Percentiles rank a stretch among this genome's conserved stretches.
These are phyloP conservation scores for Paragyromitra xinjiangensis DNA, from an alignment of 495 filamentous ascomycete species.

Conservation along the genomic window DNA sequence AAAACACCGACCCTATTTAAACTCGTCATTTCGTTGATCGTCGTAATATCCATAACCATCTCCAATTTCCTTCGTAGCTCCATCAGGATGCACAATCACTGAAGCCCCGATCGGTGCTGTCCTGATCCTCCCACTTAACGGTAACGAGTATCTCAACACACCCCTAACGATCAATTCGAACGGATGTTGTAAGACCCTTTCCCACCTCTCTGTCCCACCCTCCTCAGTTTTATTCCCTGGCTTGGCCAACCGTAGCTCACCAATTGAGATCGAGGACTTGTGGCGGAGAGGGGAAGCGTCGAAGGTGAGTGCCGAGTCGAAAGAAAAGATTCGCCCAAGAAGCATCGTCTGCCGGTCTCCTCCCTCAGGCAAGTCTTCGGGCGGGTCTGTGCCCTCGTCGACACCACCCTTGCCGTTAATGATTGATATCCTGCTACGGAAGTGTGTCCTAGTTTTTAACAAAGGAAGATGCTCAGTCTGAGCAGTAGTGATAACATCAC, in stretches of 20 bases:
- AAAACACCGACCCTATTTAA: slow-evolving; percentile 43
- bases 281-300: slow-evolving; percentile 85
- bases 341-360: slow-evolving; percentile 81
- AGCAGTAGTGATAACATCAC: slow-evolving; percentile 12
- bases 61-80: slow-evolving; percentile 39
- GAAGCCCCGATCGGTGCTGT: slow-evolving; percentile 57
- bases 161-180: slow-evolving; percentile 93
- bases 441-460: slow-evolving; percentile 20
- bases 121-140: slow-evolving; percentile 74
- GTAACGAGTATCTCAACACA: slow-evolving; percentile 86
- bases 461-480: slow-evolving; percentile 20
- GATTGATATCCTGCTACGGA: slow-evolving; percentile 26
- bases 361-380: slow-evolving; percentile 67
- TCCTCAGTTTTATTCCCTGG: slow-evolving; percentile 91
- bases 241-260: slow-evolving; percentile 78
- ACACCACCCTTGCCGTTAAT: slow-evolving; percentile 59
- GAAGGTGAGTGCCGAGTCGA: slow-evolving; percentile 87
- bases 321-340: slow-evolving; percentile 82
- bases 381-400: slow-evolving; percentile 75
- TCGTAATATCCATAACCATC: slow-evolving; percentile 41
- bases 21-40: slow-evolving; percentile 33
- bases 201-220: slow-evolving; percentile 89
- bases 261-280: slow-evolving; percentile 71
- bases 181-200: slow-evolving; percentile 84
- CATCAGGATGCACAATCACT: slow-evolving; percentile 54